These are phyloP conservation scores for Rhizomucor pusillus DNA, from an alignment of 371 early-diverging fungal genomes.

Conservation along the genomic window DNA sequence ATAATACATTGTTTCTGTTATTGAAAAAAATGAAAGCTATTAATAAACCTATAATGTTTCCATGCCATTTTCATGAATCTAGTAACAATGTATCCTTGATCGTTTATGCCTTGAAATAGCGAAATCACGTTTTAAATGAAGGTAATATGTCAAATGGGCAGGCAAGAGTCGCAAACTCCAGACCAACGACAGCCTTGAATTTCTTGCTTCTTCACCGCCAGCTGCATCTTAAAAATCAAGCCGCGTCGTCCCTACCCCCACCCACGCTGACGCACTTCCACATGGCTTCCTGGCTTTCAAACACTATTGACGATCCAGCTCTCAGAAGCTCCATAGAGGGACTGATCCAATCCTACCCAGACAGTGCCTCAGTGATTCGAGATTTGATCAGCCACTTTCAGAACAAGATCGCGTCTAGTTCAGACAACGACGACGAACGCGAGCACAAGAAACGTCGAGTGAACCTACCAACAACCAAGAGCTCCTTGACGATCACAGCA, in stretches of 20 bases:
- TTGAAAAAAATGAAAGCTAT: no score
- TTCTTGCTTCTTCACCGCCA: no score
- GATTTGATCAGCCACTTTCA: constrained; percentile 29
- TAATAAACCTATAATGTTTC: no score
- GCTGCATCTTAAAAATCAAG: background rate
- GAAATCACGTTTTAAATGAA: background rate
- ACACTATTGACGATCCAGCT: constrained; percentile 30
- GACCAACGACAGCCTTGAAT: background rate
- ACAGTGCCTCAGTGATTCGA: constrained; percentile 27
- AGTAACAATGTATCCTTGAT: no score
- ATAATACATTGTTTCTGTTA: no score
- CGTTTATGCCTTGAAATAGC: no score
- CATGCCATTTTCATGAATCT: no score
- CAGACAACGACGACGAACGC: constrained; percentile 15
- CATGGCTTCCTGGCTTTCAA: constrained; percentile 22
- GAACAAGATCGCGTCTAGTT: constrained; percentile 9
- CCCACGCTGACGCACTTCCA: background rate
- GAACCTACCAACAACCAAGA: constrained; percentile 8
- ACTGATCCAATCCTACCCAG: constrained; percentile 27
- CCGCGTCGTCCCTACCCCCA: background rate
- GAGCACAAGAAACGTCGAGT: constrained; percentile 29
- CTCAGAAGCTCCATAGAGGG: constrained; percentile 26
- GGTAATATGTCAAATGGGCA: background rate
- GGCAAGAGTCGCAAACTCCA: background rate
- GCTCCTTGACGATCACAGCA: constrained; percentile 4